A percentile compares a stretch with the other conserved stretches of the same genome.
Evolutionary conservation across 805 yeast genomes (phyloP).

Genomic region (Yarrowia sp.): DNA sequence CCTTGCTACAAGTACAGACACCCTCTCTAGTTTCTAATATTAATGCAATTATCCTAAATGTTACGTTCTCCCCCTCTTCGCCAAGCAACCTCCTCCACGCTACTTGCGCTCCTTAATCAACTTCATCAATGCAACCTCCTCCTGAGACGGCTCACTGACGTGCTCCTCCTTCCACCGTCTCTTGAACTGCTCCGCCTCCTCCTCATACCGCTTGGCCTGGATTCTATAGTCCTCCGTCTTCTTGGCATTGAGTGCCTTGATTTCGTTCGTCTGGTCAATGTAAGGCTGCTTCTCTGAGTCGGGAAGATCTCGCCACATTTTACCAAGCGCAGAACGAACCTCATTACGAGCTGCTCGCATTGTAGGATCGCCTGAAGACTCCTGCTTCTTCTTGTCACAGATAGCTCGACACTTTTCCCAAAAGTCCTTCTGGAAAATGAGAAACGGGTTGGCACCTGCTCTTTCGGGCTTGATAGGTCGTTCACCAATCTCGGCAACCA

Average conservation of each 20-base stretch:
- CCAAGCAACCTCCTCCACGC: constrained; percentile 44
- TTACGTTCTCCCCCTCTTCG: constrained; percentile 37
- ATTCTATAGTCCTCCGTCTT: constrained; percentile 49
- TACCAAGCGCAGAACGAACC: constrained; percentile 52
- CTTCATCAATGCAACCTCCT: constrained; percentile 44
- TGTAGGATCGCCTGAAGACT: constrained; percentile 47
- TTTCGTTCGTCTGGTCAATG: constrained; percentile 49
- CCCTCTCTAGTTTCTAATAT: neutral
- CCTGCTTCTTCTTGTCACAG: constrained; percentile 49
- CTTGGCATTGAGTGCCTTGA: constrained; percentile 50
- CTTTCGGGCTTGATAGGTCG: constrained; percentile 52
- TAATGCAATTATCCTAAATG: constrained; percentile 27
- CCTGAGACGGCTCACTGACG: constrained; percentile 47
- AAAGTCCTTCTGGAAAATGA: constrained; percentile 53
- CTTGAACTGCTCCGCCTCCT: constrained; percentile 52
- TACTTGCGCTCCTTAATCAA: constrained; percentile 41
- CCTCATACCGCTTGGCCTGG: constrained; percentile 49
- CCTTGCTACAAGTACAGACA: too few species aligned
- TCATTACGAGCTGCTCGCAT: constrained; percentile 52
- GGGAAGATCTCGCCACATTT: constrained; percentile 53
- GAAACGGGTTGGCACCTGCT: constrained; percentile 52
- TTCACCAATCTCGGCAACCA: constrained; percentile 51
- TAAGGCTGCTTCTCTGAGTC: constrained; percentile 51
- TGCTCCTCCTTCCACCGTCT: constrained; percentile 52
- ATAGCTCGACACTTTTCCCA: constrained; percentile 53